phyloP scores from a whole-genome alignment of 805 yeast species.

The Teunomyces atbi region DNA sequence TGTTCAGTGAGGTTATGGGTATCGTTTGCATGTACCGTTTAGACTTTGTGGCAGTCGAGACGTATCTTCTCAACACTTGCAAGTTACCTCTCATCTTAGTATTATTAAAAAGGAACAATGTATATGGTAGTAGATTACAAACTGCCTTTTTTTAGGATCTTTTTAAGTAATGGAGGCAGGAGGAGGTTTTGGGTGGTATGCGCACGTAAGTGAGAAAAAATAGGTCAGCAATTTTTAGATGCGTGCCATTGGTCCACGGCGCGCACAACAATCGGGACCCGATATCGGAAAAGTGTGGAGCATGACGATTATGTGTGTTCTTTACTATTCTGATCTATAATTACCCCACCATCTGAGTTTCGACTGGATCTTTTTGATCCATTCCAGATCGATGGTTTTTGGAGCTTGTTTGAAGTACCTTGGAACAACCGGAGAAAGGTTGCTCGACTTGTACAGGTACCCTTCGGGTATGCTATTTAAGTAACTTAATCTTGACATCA shows the following conservation, averaged over 20 bases:
- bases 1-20: constrained; percentile 18
- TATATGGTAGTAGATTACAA: too few species aligned
- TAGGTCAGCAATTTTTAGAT: constrained; percentile 6
- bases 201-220: neutral
- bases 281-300: constrained; percentile 6
- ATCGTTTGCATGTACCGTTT: constrained; percentile 37
- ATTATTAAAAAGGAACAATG: neutral
- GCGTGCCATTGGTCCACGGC: constrained; percentile 5
- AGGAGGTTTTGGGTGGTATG: neutral
- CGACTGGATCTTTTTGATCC: constrained; percentile 12
- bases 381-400: constrained; percentile 11
- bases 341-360: constrained; percentile 9
- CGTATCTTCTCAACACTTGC: constrained; percentile 11
- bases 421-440: neutral
- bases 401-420: neutral
- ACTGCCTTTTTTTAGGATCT: neutral
- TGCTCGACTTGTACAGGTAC: constrained; percentile 3
- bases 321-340: constrained; percentile 1
- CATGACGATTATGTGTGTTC: neutral
- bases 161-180: neutral
- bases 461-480: constrained; percentile 19
- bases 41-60: constrained; percentile 22
- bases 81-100: neutral
- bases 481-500: constrained; percentile 18
- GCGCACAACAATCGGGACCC: constrained; percentile 7